These are phyloP conservation scores for Arthroderma sp. DNA, from an alignment of 2,329 filamentous ascomycete species.

Conservation along the genomic window DNA sequence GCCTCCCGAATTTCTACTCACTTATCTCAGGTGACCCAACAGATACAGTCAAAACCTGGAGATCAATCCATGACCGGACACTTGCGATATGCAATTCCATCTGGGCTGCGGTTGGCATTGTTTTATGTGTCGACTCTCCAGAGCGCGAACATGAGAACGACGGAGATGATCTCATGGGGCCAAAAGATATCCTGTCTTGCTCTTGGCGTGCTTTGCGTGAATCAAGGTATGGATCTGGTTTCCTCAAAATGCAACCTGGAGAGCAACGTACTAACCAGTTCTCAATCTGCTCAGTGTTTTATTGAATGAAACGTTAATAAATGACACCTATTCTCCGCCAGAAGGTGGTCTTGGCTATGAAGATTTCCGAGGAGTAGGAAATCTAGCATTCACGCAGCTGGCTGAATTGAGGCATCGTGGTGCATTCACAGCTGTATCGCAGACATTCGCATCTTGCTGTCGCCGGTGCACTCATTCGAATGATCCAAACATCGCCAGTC, in stretches of 20 bases:
- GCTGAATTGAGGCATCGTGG: conserved; percentile 75
- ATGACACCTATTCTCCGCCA: conserved; percentile 36
- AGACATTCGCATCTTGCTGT: conserved; percentile 76
- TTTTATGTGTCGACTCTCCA: conserved; percentile 86
- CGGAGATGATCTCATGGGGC: conserved; percentile 59
- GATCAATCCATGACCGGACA: conserved; percentile 34
- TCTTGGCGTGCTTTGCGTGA: conserved; percentile 94
- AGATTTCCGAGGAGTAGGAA: conserved; percentile 54
- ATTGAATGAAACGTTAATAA: conserved; percentile 49
- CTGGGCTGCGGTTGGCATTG: conserved; percentile 61
- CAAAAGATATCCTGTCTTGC: conserved; percentile 84
- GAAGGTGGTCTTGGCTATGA: conserved; percentile 37
- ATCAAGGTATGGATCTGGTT: conserved; percentile 50
- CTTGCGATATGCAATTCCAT: conserved; percentile 51
- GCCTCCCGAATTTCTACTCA: conserved; percentile 27
- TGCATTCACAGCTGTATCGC: conserved; percentile 83
- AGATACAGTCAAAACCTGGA: conserved; percentile 17
- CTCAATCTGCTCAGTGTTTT: conserved; percentile 45
- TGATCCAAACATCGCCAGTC: conserved; percentile 27
- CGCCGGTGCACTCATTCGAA: conserved; percentile 45
- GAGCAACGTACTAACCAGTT: not conserved
- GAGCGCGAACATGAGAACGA: conserved; percentile 58
- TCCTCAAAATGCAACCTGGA: conserved; percentile 2
- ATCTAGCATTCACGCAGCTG: conserved; percentile 68
- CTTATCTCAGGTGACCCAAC: conserved; percentile 17